These are phyloP conservation scores for Lepidium campestre DNA, from an alignment of 441 rosid species.

Conservation along the genomic window DNA sequence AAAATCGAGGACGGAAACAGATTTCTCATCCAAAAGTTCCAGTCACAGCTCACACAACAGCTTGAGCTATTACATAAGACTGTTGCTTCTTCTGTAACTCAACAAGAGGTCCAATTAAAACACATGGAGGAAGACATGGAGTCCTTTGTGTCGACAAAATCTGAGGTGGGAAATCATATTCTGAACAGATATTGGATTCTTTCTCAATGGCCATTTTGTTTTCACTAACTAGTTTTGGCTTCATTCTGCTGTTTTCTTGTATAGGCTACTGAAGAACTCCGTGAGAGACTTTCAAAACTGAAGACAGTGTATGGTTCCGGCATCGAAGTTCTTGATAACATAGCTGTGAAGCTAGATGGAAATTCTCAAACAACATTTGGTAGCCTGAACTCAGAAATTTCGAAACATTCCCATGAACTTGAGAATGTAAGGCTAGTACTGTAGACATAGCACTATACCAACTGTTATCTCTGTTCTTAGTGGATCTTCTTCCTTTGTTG, in stretches of 20 bases:
- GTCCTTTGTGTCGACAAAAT: conserved; percentile 76
- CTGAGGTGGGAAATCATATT: conserved; percentile 42
- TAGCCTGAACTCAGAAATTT: conserved; percentile 74
- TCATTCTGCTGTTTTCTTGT: conserved; percentile 9
- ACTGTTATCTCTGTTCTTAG: conserved; percentile 4
- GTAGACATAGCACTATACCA: neutral
- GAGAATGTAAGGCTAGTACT: conserved; percentile 56
- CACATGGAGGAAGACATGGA: conserved; percentile 96
- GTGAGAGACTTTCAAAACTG: conserved; percentile 60
- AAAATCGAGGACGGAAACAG: conserved; percentile 87
- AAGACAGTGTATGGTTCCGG: conserved; percentile 70
- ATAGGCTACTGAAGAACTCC: conserved; percentile 84
- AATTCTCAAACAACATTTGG: conserved; percentile 74
- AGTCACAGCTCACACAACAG: conserved; percentile 77
- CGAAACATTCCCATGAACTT: conserved; percentile 70
- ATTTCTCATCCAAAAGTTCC: conserved; percentile 64
- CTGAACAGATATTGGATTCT: neutral
- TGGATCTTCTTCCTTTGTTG: conserved; percentile 23
- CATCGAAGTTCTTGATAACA: conserved; percentile 65
- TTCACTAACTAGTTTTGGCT: neutral
- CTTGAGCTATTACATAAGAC: conserved; percentile 85
- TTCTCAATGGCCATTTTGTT: conserved; percentile 3
- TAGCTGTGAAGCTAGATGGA: conserved; percentile 75
- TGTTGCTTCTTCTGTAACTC: conserved; percentile 77
- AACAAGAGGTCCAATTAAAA: conserved; percentile 82